Base-by-base conservation (phyloP, 805 yeast genomes). In the Candida sphagnicola region DNA sequence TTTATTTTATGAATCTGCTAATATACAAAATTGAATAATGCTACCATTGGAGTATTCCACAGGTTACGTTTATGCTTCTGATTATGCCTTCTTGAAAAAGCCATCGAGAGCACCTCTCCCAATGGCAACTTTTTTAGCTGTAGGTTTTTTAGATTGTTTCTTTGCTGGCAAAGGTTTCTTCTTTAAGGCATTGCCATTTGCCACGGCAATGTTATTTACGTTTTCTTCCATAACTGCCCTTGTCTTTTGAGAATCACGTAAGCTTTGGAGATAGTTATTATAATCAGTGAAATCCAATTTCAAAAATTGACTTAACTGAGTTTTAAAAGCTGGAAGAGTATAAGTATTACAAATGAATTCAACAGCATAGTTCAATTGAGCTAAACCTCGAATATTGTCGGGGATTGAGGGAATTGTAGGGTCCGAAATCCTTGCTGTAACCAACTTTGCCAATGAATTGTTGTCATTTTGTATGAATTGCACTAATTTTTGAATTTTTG, bases 41-140 rank as follows among this genome's bases (percentile, higher is more conserved):
- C 11, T 8, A 18, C 11, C 11, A 33, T n/a, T n/a, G 28, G 13
- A 23, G 18, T 15, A n/a, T n/a, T n/a, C n/a, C n/a, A n/a, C n/a
- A n/a, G n/a, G n/a, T n/a, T n/a, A n/a, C n/a, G n/a, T n/a, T n/a
- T n/a, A n/a, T n/a, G n/a, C n/a, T n/a, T n/a, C n/a, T n/a, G n/a
- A n/a, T 41, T 16, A 38, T 18, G 44, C 40, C 13, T 31, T 35
- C 21, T 71, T 77, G 56, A 81, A 83, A 47, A 84, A 81, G 38
- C 77, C 74, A 51, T 84, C 91, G 18, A 84, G 61, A 1, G 88
- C 86, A 1, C 93, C 89, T 47, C 66, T 75, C 1, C 82, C 82
- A 1, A 67, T 65, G 1, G 76, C 77, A 2, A 77, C 78, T 42
- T 67, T 70, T 19, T 56, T 59, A 8, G 48, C 57, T 33, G 57